Conservation (phyloP, 495 filamentous ascomycete genomes). For the Talaromyces proteolyticus region DNA sequence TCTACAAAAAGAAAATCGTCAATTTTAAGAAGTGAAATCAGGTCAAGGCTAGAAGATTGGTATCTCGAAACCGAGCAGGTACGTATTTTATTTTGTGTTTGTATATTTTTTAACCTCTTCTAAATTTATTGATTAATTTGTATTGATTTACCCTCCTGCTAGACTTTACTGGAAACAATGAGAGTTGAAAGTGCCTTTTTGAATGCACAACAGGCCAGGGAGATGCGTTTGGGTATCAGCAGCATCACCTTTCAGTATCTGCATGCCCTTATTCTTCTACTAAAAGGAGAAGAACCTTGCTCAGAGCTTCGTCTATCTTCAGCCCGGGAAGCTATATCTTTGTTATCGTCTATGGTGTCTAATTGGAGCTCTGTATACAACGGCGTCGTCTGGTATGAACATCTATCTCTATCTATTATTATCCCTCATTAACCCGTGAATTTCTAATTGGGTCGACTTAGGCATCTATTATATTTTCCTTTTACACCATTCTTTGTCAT, state of each 20-base stretch:
- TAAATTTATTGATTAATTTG: no score
- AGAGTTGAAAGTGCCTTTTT: neutral
- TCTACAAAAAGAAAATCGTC: neutral
- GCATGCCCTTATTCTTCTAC: conserved; percentile 5
- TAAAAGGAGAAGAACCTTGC: conserved; percentile 5
- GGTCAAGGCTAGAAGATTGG: conserved; percentile 1
- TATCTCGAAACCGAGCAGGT: neutral
- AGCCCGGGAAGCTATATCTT: conserved; percentile 9
- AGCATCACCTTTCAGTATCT: conserved; percentile 9
- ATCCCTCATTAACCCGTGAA: neutral
- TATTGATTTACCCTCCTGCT: no score
- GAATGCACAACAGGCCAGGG: neutral
- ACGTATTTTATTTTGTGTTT: no score
- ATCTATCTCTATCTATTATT: neutral
- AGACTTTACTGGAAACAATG: conserved; percentile 1
- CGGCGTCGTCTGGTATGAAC: conserved; percentile 13
- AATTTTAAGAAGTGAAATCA: neutral
- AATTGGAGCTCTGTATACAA: conserved; percentile 17
- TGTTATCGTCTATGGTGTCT: conserved; percentile 10
- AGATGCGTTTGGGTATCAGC: conserved; percentile 9
- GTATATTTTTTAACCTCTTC: no score
- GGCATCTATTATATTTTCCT: conserved; percentile 16
- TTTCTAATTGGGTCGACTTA: neutral
- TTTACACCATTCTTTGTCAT: conserved; percentile 16
- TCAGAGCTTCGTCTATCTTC: conserved; percentile 6